These are phyloP conservation scores for Dalbergia cochinchinensis DNA, from an alignment of 306 rosid species.

Conservation along the genomic window DNA sequence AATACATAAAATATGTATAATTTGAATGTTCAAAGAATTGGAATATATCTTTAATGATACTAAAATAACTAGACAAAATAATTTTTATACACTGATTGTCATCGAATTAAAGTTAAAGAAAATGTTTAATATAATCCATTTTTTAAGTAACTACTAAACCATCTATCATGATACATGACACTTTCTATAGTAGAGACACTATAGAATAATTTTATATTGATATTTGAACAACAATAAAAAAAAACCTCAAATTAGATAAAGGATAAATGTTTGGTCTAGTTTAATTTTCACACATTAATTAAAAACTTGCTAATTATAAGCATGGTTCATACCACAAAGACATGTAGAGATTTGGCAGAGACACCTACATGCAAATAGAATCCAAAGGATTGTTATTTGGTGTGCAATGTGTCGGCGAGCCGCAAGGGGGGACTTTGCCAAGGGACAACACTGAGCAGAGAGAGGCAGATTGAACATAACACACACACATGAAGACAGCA, in stretches of 20 bases:
- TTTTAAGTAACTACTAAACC: too few relatives aligned
- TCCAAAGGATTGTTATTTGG: constrained; percentile 37
- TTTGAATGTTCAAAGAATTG: too few relatives aligned
- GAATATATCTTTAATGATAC: too few relatives aligned
- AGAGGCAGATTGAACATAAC: background rate
- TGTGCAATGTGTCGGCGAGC: constrained; percentile 30
- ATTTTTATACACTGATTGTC: too few relatives aligned
- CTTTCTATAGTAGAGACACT: too few relatives aligned
- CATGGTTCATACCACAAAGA: background rate
- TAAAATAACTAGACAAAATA: too few relatives aligned
- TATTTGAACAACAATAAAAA: too few relatives aligned
- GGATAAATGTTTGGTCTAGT: background rate
- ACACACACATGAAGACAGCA: background rate
- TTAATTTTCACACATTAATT: background rate
- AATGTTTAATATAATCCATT: too few relatives aligned
- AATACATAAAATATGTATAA: too few relatives aligned
- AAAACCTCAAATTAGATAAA: background rate
- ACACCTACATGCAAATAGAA: background rate
- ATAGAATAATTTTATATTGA: too few relatives aligned
- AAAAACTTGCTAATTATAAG: background rate
- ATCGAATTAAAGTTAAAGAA: too few relatives aligned
- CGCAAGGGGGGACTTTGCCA: constrained; percentile 37
- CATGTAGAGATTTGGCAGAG: constrained; percentile 18
- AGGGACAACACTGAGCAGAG: constrained; percentile 10
- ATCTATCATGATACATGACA: too few relatives aligned